Base-by-base conservation (phyloP, 441 rosid genomes). In the Corymbia calophylla region DNA sequence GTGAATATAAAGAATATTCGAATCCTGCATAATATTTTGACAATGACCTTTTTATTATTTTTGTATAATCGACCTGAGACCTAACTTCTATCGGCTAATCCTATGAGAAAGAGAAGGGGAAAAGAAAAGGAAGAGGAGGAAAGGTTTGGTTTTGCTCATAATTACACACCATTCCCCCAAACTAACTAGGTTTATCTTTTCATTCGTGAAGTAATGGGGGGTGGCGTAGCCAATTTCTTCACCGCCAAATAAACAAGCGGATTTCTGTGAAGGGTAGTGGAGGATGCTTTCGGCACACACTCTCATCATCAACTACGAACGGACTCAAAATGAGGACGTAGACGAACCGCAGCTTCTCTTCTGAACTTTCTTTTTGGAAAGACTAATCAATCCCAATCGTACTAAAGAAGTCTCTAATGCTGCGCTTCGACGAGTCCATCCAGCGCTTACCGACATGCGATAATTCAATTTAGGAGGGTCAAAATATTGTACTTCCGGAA, bases 1-100 rank as follows among this genome's bases (percentile, higher is more conserved):
- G 0, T 5, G 3, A 4, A 56, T 8, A 56, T 21, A 9, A 21
- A 56, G 8, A 56, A 8, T 18, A 14, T 6, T 29, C 14, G 0
- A 29, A 62, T 16, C 15, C 18, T 62, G 29, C 7, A 16, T 29
- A 29, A 62, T 29, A 13, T 9, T 62, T 29, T 62, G 29, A 14
- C n/a, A 31, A 62, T 62, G 70, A 17, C 70, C 35, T 3, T 29
- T 62, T 62, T 29, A 14, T 29, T 14, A 14, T 53, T 5, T 2
- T 29, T 16, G 70, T 13, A 62, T 62, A 29, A 29, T 62, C n/a
- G 35, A 62, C 70, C 4, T 14, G n/a, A 62, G 35, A 62, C 70
- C 35, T 62, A 29, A 29, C 6, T 29, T 62, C 35, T 62, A 3
- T 62, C 18, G 7, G 70, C 70, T 14, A 0, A 62, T 62, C 35